Conservation (phyloP, 139 green algal genomes). For the Coccomyxa sp. region DNA sequence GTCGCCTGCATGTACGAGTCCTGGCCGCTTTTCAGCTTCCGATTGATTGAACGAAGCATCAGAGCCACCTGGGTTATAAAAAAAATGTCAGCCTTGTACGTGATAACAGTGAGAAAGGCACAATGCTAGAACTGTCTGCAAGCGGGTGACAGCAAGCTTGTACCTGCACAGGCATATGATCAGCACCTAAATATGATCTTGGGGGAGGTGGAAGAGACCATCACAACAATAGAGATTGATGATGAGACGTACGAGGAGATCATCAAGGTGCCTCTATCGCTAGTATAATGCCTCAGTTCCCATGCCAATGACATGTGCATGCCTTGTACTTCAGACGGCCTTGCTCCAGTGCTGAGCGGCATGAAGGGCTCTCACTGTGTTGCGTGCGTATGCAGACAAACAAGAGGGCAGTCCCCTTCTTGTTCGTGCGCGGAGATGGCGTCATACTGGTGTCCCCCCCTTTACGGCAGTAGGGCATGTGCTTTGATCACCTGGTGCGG, state of each 20-base stretch:
- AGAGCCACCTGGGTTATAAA: too few relatives aligned
- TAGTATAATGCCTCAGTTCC: background rate
- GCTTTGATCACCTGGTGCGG: background rate
- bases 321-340: too few relatives aligned
- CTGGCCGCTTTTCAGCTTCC: too few relatives aligned
- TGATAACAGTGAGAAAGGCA: too few relatives aligned
- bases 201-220: slow-evolving; percentile 95
- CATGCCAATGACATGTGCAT: too few relatives aligned
- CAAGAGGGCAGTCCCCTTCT: slow-evolving; percentile 83
- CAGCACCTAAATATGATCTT: slow-evolving; percentile 99
- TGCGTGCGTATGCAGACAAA: slow-evolving; percentile 64
- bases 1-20: slow-evolving; percentile 84
- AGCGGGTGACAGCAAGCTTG: background rate
- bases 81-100: too few relatives aligned
- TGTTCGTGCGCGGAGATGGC: slow-evolving; percentile 94
- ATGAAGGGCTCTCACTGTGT: background rate
- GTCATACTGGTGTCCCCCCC: slow-evolving; percentile 94
- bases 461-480: slow-evolving; percentile 53
- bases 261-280: slow-evolving; percentile 71
- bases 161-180: slow-evolving; percentile 89
- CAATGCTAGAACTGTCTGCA: background rate
- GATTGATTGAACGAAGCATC: too few relatives aligned
- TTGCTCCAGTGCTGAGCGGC: too few relatives aligned
- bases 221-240: slow-evolving; percentile 94
- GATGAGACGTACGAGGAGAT: slow-evolving; percentile 99